Conservation (phyloP, 108 stramenopile species). For the Fragilaria crotonensis region DNA sequence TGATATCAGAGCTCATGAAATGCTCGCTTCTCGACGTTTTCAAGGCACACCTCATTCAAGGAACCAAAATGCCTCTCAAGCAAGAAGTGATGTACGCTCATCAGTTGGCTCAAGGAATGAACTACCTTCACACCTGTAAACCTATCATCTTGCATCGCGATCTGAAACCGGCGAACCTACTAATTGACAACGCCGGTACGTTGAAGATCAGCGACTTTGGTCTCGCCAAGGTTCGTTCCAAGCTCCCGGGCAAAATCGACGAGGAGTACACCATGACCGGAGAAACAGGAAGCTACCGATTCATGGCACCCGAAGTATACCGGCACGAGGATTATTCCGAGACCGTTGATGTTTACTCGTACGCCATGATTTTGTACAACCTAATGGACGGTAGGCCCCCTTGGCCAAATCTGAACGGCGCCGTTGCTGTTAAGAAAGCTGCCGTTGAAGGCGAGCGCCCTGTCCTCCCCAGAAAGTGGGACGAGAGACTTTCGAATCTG, state of each 20-base stretch:
- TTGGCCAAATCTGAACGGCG: constrained; percentile 62
- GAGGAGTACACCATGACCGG: constrained; percentile 71
- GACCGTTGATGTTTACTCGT: constrained; percentile 87
- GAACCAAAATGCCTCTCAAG: constrained; percentile 52
- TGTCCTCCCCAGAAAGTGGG: constrained; percentile 59
- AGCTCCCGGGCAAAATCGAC: constrained; percentile 52
- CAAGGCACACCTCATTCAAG: constrained; percentile 62
- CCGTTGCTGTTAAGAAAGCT: constrained; percentile 60
- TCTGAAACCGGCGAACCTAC: constrained; percentile 80
- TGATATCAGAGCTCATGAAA: constrained; percentile 83
- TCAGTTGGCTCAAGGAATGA: constrained; percentile 84
- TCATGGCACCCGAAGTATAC: constrained; percentile 89
- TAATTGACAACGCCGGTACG: constrained; percentile 80
- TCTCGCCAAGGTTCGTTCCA: constrained; percentile 80
- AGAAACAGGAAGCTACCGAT: constrained; percentile 81
- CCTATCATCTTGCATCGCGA: constrained; percentile 91
- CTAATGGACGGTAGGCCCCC: constrained; percentile 68
- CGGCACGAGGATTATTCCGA: constrained; percentile 79
- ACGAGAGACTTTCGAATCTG: constrained; percentile 43
- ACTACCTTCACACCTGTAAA: constrained; percentile 83
- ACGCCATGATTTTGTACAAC: constrained; percentile 85
- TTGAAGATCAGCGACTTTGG: constrained; percentile 97
- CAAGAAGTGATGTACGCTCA: constrained; percentile 67
- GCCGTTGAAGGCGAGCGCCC: constrained; percentile 80
- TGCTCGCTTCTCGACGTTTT: constrained; percentile 76